A percentile compares a stretch with the other conserved stretches of the same genome.
phyloP scores from a whole-genome alignment of 495 filamentous ascomycete species.

The Penicillium malachiteum region DNA sequence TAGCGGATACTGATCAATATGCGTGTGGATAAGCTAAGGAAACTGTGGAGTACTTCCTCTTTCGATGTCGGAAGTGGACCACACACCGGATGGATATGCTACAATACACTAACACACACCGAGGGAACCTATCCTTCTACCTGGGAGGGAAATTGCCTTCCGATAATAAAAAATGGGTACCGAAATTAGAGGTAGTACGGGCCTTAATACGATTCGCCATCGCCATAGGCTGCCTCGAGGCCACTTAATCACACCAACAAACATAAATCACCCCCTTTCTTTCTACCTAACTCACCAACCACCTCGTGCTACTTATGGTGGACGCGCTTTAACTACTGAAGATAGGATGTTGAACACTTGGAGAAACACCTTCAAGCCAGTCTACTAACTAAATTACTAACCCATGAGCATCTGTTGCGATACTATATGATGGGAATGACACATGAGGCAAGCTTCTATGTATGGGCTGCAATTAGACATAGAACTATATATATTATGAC shows the following conservation, averaged over 20 bases:
- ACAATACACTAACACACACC: background rate
- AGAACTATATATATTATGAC: too few species aligned
- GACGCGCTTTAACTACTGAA: background rate
- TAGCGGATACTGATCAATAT: conserved; percentile 21
- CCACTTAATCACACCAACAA: background rate
- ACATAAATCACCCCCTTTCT: background rate
- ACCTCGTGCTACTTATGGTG: background rate
- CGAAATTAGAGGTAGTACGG: background rate
- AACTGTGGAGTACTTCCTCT: background rate
- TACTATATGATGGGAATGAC: too few species aligned
- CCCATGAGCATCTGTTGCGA: too few species aligned
- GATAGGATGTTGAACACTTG: too few species aligned
- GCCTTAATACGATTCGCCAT: background rate
- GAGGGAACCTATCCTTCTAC: background rate
- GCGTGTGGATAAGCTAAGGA: conserved; percentile 25
- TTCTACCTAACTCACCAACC: background rate
- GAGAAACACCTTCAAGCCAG: too few species aligned
- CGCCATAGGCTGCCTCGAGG: background rate
- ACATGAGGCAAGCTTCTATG: too few species aligned
- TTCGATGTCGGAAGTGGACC: background rate
- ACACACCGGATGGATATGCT: background rate
- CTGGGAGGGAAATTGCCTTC: background rate
- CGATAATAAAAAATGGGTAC: background rate
- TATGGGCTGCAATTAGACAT: too few species aligned
- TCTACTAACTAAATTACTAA: too few species aligned